Evolutionary conservation across 805 yeast species (phyloP).

Genomic region (Lipomyces mesembrius): DNA sequence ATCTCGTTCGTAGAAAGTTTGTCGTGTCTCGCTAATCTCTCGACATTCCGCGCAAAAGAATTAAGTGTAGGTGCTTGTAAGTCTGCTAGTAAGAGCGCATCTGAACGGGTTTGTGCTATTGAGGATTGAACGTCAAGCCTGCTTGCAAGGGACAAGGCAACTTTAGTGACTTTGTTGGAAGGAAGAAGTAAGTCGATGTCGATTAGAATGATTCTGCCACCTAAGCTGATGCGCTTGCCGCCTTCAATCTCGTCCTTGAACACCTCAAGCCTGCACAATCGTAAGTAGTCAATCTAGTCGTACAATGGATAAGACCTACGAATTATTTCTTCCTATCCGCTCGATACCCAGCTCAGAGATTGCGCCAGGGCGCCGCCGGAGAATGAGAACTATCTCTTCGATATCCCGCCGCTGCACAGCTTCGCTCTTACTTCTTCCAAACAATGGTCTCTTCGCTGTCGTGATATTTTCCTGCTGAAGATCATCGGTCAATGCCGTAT

Average conservation of each 20-base stretch:
- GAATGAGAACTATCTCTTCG: constrained; percentile 36
- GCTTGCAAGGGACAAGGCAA: constrained; percentile 38
- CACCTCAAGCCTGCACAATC: constrained; percentile 43
- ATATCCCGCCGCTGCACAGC: constrained; percentile 17
- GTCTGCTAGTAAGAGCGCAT: constrained; percentile 40
- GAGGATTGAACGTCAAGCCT: constrained; percentile 40
- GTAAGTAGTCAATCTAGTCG: constrained; percentile 34
- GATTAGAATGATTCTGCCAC: constrained; percentile 48
- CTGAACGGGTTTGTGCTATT: constrained; percentile 25
- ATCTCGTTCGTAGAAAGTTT: constrained; percentile 44
- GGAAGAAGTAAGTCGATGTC: constrained; percentile 43
- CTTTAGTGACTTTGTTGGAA: constrained; percentile 31
- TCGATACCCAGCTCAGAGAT: constrained; percentile 46
- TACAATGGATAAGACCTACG: constrained; percentile 21
- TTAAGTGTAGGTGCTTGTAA: constrained; percentile 45
- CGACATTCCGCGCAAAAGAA: constrained; percentile 44
- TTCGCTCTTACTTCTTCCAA: constrained; percentile 24
- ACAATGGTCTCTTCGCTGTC: constrained; percentile 11
- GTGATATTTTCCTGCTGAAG: not conserved
- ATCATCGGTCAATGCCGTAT: not conserved
- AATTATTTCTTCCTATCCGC: constrained; percentile 43
- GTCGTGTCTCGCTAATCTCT: constrained; percentile 46
- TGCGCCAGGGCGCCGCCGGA: constrained; percentile 46
- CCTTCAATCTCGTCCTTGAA: constrained; percentile 45
- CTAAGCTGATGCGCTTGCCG: constrained; percentile 47